A percentile compares a stretch with the other conserved stretches of the same genome.
phyloP scores from a whole-genome alignment of 164 flowering plant species.

The Stephania japonica region DNA sequence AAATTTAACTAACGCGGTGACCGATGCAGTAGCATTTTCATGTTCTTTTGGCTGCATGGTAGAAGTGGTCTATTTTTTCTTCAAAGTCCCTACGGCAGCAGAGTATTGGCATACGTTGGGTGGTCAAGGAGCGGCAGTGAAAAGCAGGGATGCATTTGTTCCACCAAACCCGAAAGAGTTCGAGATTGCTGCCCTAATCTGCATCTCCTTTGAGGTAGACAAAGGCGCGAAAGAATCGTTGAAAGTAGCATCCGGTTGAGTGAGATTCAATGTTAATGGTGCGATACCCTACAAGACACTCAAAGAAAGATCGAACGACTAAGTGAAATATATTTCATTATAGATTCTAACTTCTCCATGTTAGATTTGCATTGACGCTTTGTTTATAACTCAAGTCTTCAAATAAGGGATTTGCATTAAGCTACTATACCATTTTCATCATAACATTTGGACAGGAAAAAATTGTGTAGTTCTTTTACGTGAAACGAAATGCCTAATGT shows the following conservation, averaged over 20 bases:
- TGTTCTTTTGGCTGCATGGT: neutral
- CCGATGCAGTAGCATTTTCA: neutral
- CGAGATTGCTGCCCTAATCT: conserved; percentile 64
- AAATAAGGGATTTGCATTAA: neutral
- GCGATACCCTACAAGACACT: conserved; percentile 64
- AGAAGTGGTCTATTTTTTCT: neutral
- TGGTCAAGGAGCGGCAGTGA: conserved; percentile 35
- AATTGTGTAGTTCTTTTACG: too few relatives aligned
- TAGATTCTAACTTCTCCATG: neutral
- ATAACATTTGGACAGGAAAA: neutral
- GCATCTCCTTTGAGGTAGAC: conserved; percentile 59
- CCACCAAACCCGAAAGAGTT: conserved; percentile 99
- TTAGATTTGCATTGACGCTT: neutral
- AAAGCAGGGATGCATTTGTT: conserved; percentile 83
- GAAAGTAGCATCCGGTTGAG: conserved; percentile 74
- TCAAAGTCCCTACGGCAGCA: neutral
- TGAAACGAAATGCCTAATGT: too few relatives aligned
- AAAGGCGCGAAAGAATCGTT: conserved; percentile 63
- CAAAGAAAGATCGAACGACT: neutral
- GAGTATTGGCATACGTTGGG: neutral
- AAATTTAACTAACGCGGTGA: too few relatives aligned
- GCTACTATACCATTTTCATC: neutral
- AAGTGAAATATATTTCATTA: neutral
- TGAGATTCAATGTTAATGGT: conserved; percentile 75
- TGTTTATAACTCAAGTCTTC: neutral